These are phyloP conservation scores for Juglanconis juglandina DNA, from an alignment of 2,329 filamentous ascomycete species.

Conservation along the genomic window DNA sequence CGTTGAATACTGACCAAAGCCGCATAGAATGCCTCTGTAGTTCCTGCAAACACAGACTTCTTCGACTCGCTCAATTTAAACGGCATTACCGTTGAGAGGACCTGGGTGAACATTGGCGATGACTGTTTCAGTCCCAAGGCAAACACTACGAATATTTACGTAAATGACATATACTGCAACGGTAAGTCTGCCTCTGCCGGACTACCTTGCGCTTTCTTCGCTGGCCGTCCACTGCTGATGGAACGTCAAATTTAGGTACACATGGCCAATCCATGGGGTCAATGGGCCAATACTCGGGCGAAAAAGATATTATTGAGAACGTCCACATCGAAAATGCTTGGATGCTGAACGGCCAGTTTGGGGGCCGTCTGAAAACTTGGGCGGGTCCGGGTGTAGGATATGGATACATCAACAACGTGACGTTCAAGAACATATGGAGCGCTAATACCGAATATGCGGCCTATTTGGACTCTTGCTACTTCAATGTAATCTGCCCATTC, in stretches of 20 bases:
- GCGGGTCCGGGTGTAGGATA: slow-evolving; percentile 55
- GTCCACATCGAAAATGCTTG: slow-evolving; percentile 59
- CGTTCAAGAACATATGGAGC: slow-evolving; percentile 58
- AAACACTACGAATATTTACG: slow-evolving; percentile 55
- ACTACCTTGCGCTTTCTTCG: not conserved
- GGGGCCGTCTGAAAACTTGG: slow-evolving; percentile 60
- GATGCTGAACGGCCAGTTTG: slow-evolving; percentile 48
- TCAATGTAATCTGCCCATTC: slow-evolving; percentile 41
- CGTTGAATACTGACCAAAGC: not conserved
- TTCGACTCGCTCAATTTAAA: slow-evolving; percentile 59
- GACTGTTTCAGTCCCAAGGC: slow-evolving; percentile 61
- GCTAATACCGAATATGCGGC: slow-evolving; percentile 56
- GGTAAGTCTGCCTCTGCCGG: slow-evolving; percentile 26
- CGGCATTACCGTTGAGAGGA: slow-evolving; percentile 47
- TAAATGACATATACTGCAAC: slow-evolving; percentile 60
- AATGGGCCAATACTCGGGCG: slow-evolving; percentile 54
- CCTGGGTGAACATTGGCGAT: slow-evolving; percentile 53
- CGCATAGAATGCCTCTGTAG: slow-evolving; percentile 31
- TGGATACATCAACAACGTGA: slow-evolving; percentile 60
- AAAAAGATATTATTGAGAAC: slow-evolving; percentile 53
- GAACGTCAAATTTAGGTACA: slow-evolving; percentile 25
- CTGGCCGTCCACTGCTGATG: not conserved
- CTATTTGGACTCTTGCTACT: slow-evolving; percentile 61
- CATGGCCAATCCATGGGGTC: slow-evolving; percentile 57
- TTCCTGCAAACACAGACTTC: slow-evolving; percentile 60